Evolutionary conservation across 2,329 filamentous ascomycete species (phyloP), one percentile per base, ranked within the genome.

Genomic region (Fusarium sp.): DNA sequence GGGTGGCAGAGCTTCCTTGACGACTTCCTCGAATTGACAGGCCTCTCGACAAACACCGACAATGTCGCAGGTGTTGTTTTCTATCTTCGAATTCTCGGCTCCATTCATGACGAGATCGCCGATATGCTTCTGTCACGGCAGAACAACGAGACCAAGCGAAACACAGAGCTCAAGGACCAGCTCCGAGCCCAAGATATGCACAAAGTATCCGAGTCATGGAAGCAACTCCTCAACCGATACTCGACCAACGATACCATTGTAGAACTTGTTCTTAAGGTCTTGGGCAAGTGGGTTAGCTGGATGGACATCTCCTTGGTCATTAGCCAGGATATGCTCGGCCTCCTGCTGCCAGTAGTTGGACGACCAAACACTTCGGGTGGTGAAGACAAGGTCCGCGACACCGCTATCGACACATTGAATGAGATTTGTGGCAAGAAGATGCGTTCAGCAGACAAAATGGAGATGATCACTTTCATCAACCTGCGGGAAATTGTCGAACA

Each of bases 381-480:
- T 77, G 85, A 92, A 81, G 94, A 97, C 77, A 92, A 90, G 78
- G 92, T 97, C 68, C 90, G 95, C 69, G 92, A 97, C 81, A 92
- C 94, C 18, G 95, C 96, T 53, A 94, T 98, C 73, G 94, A 98
- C 76, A 94, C 96, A 28, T 92, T 99, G 77, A 97, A 94, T 7
- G 95, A 99, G 81, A 97, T 97, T 72, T 93, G 97, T 60, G 92
- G 91, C 79, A 99, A 99, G 86, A 98, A 98, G 85, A 99, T 99
- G 96, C 94, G 93, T 75, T 87, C 94, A 3, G 85, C 88, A 38
- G 95, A 98, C 83, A 99, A 99, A 86, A 91, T 97, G 74, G 92
- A 97, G 75, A 90, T 99, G 85, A 97, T 99, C 72, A 84, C 90
- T 24, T 97, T 97, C 79, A 87, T 99, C 69, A 97, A 96, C 78